phyloP scores from a whole-genome alignment of 768 basidiomycete species.

The Suillus cothurnatus region DNA sequence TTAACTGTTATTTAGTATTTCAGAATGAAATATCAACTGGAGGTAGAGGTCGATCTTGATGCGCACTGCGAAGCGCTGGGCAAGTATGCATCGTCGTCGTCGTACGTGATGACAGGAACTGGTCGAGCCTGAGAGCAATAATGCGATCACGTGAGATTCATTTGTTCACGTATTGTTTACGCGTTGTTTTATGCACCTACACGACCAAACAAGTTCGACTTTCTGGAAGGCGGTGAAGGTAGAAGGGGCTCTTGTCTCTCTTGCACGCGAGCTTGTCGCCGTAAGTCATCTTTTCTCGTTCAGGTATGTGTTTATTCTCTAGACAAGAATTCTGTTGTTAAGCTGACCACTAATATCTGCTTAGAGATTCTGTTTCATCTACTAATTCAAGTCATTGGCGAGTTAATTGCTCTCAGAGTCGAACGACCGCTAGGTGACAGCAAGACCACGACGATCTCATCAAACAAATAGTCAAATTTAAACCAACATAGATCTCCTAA shows the following conservation, averaged over 20 bases:
- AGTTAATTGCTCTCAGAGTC: slow-evolving; percentile 19
- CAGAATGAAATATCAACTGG: not conserved
- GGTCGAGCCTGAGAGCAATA: too few species aligned
- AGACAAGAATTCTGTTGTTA: not conserved
- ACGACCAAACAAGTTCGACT: slow-evolving; percentile 36
- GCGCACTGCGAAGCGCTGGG: not conserved
- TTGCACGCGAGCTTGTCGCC: slow-evolving; percentile 22
- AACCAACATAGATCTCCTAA: slow-evolving; percentile 18
- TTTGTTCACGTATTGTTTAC: slow-evolving; percentile 31
- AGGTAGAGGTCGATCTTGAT: not conserved
- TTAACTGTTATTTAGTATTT: not conserved
- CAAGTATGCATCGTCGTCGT: not conserved
- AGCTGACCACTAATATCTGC: not conserved
- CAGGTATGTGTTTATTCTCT: slow-evolving; percentile 19
- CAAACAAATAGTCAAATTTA: slow-evolving; percentile 20
- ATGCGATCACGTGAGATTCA: slow-evolving; percentile 17
- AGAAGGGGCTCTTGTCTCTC: slow-evolving; percentile 17
- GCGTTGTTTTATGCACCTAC: slow-evolving; percentile 32
- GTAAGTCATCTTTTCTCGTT: slow-evolving; percentile 30
- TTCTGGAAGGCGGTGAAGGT: slow-evolving; percentile 17
- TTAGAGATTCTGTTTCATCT: slow-evolving; percentile 19
- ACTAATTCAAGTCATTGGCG: slow-evolving; percentile 27
- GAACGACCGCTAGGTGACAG: slow-evolving; percentile 13
- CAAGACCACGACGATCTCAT: slow-evolving; percentile 18
- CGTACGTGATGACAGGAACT: too few species aligned